Percentiles rank a stretch among this genome's conserved stretches.
These are phyloP conservation scores for Hypoxylon sp. DNA, from an alignment of 2,329 filamentous ascomycete genomes.

Conservation along the genomic window DNA sequence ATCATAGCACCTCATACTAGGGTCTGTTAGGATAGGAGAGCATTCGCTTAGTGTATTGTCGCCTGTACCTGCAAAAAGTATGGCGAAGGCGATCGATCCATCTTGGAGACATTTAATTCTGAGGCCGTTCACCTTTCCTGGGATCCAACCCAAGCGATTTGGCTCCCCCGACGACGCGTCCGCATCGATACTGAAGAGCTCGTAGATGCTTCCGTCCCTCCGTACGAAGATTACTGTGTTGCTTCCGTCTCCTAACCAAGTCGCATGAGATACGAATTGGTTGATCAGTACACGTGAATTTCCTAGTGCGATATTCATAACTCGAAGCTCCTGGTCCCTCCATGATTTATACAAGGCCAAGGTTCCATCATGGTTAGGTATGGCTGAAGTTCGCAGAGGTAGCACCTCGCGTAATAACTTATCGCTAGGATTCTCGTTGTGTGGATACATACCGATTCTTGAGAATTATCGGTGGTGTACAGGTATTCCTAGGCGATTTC, in stretches of 20 bases:
- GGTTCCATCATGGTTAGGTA: conserved; percentile 58
- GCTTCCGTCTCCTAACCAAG: conserved; percentile 54
- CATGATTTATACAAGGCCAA: conserved; percentile 58
- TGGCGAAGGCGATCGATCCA: conserved; percentile 54
- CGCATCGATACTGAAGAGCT: not conserved
- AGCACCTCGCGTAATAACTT: conserved; percentile 50
- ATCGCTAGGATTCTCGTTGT: conserved; percentile 52
- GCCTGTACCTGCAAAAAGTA: conserved; percentile 52
- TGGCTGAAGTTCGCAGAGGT: conserved; percentile 52
- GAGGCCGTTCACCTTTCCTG: conserved; percentile 52
- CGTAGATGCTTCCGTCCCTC: too few relatives aligned
- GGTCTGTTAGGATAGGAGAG: too few relatives aligned
- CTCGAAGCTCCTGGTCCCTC: conserved; percentile 54
- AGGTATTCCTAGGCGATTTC: not conserved
- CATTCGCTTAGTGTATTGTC: conserved; percentile 28
- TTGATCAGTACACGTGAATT: conserved; percentile 46
- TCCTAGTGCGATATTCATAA: conserved; percentile 53
- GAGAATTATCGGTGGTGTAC: not conserved
- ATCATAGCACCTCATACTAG: not conserved
- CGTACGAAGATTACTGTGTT: conserved; percentile 50
- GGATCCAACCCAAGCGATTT: conserved; percentile 48
- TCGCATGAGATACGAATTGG: conserved; percentile 52
- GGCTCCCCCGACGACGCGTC: not conserved
- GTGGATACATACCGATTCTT: conserved; percentile 30
- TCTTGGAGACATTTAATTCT: conserved; percentile 54